Evolutionary conservation across 805 yeast species (phyloP).

Genomic region (Schwanniomyces polymorphus): DNA sequence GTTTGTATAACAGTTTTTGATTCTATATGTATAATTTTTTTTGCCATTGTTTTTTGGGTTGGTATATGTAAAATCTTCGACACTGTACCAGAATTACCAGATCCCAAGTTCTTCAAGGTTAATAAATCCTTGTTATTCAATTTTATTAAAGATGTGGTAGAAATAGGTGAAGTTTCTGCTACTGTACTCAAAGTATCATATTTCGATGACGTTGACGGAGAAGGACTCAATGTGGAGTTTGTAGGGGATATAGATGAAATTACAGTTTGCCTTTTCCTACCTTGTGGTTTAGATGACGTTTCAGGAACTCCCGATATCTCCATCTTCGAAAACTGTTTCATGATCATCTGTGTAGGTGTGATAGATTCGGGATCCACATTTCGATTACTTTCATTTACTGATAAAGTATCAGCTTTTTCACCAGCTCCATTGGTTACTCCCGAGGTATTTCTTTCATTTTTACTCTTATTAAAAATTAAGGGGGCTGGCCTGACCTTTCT

Average conservation of each 20-base stretch:
- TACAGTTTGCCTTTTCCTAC: conserved; percentile 39
- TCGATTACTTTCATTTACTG: conserved; percentile 15
- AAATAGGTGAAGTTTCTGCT: conserved; percentile 24
- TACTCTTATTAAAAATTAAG: conserved; percentile 15
- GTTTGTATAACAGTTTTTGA: conserved; percentile 74
- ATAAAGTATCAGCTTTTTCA: not conserved
- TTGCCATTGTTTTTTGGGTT: conserved; percentile 84
- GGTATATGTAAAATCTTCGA: conserved; percentile 87
- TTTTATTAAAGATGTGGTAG: conserved; percentile 31
- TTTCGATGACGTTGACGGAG: conserved; percentile 12
- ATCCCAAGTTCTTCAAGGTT: conserved; percentile 75
- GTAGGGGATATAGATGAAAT: conserved; percentile 45
- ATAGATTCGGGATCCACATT: conserved; percentile 24
- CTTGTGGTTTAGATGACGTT: not conserved
- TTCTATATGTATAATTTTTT: conserved; percentile 84
- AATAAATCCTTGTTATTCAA: conserved; percentile 62
- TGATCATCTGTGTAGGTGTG: conserved; percentile 18
- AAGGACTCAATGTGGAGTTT: conserved; percentile 20
- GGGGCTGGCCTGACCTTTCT: conserved; percentile 33
- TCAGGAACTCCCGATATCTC: conserved; percentile 12
- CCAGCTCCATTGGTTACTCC: not conserved
- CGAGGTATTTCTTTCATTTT: not conserved
- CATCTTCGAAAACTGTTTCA: conserved; percentile 26
- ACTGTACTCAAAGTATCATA: conserved; percentile 2
- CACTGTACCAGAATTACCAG: conserved; percentile 94